Evolutionary conservation across 1,139 yeast species (phyloP).

Genomic region (Saccharomycopsis phalli): DNA sequence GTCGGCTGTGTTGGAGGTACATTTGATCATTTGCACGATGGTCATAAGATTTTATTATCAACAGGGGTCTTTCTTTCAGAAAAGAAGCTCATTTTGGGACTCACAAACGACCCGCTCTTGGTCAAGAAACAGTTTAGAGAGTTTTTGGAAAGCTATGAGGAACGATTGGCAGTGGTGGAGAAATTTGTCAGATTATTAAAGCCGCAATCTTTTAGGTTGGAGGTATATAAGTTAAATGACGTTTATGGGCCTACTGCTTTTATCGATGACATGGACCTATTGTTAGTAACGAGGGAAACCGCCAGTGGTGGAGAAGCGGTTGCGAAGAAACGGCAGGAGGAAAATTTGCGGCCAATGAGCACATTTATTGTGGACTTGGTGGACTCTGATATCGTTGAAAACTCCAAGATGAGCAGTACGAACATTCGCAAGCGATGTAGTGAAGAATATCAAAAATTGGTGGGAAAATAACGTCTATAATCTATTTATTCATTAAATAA

Average conservation of each 20-base stretch:
- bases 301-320: conserved; percentile 64
- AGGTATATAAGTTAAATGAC: conserved; percentile 60
- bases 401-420: conserved; percentile 81
- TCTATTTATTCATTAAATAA: too few species aligned
- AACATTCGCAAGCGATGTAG: conserved; percentile 30
- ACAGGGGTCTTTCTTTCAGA: conserved; percentile 57
- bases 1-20: conserved; percentile 85
- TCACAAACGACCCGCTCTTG: conserved; percentile 73
- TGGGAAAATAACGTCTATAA: too few species aligned
- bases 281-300: conserved; percentile 78
- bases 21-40: conserved; percentile 93
- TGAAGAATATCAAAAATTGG: conserved; percentile 17
- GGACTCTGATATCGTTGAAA: conserved; percentile 49
- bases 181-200: conserved; percentile 33
- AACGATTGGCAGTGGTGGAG: conserved; percentile 39
- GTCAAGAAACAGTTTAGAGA: conserved; percentile 67
- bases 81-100: conserved; percentile 58
- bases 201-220: conserved; percentile 30
- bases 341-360: conserved; percentile 44
- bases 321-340: conserved; percentile 51
- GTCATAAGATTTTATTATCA: conserved; percentile 80
- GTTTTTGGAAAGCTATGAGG: conserved; percentile 48
- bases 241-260: conserved; percentile 92
- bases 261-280: conserved; percentile 64
- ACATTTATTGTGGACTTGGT: conserved; percentile 61